phyloP scores from a whole-genome alignment of 1,139 yeast species.

The Geotrichum reessii region DNA sequence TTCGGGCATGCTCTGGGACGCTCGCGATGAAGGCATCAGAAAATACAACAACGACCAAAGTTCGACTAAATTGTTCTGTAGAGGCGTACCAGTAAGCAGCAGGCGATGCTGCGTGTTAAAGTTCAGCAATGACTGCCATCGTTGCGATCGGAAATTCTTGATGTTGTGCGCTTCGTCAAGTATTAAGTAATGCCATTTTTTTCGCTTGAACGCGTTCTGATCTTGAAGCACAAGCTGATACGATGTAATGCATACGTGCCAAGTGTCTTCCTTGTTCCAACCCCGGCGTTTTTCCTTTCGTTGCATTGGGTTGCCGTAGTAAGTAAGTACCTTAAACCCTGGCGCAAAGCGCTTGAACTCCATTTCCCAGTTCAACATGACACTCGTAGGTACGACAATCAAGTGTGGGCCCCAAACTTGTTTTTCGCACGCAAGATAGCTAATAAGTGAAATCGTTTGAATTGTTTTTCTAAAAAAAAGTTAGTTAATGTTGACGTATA shows the following conservation, averaged over 20 bases:
- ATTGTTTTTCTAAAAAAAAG: conserved; percentile 55
- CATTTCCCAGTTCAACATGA: conserved; percentile 99
- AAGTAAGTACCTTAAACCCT: conserved; percentile 90
- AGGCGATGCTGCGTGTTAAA: conserved; percentile 88
- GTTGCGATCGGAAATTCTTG: conserved; percentile 88
- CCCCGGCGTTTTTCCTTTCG: conserved; percentile 94
- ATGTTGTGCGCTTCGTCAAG: conserved; percentile 98
- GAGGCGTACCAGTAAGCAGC: conserved; percentile 89
- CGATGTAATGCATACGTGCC: conserved; percentile 95
- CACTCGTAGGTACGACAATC: conserved; percentile 95
- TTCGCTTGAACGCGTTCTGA: conserved; percentile 86
- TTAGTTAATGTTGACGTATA: too few species aligned
- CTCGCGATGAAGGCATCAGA: conserved; percentile 85
- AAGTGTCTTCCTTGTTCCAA: conserved; percentile 94
- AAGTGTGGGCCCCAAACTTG: conserved; percentile 97
- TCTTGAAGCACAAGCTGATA: conserved; percentile 96
- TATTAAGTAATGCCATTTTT: conserved; percentile 94
- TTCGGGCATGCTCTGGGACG: conserved; percentile 68
- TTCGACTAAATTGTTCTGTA: conserved; percentile 87
- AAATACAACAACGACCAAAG: conserved; percentile 91
- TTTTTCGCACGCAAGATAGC: conserved; percentile 89
- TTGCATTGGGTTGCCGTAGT: conserved; percentile 97
- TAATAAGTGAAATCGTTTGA: conserved; percentile 82
- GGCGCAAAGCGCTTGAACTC: conserved; percentile 98
- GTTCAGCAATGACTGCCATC: conserved; percentile 94